Evolutionary conservation across 768 basidiomycete species (phyloP), one percentile per base, ranked within the genome.

Genomic region (Mycena haematopus): DNA sequence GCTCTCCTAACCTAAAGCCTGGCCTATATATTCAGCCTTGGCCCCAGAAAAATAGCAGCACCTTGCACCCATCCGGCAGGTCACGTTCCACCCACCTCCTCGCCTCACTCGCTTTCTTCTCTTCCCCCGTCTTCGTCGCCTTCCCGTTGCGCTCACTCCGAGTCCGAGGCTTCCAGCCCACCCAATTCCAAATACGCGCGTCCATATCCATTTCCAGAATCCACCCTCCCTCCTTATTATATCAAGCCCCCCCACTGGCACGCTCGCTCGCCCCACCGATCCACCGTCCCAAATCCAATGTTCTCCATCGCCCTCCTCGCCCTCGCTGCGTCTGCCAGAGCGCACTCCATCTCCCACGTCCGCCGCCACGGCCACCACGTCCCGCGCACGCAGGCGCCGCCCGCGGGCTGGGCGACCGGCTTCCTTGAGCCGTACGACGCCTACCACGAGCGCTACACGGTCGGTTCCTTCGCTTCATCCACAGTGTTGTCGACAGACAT

Each of bases 381-480:
- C 53, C 79, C 84, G 45, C 78, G 82, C 60, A 65, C 69, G 19
- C 69, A 65, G 42, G 74, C 74, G 40, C 74, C 74, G 25, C 85
- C 84, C 6, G 38, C 73, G 6, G 79, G 78, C 22, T 89, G 83
- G 77, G 67, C 73, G 22, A 77, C 77, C 6, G 71, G 68, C 49
- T 69, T 77, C 66, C 82, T 90, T 6, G 89, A 83, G 76, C 75
- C 72, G 19, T 90, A 90, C 70, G 66, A 75, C 42, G 66, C 55
- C 17, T 89, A 91, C 77, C 86, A 90, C 76, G 67, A 72, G 29
- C 81, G 91, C 61, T 92, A 92, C 75, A 68, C 84, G 58, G 81
- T 83, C 45, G 72, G 58, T 52, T 5, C 31, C 36, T n/a, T 52
- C 35, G n/a, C 45, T 44, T 52, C 40, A 1, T 29, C n/a, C n/a